Evolutionary conservation across 2,329 filamentous ascomycete species (phyloP), one percentile per base, ranked within the genome.

Genomic region (Pseudopyricularia cyperi): DNA sequence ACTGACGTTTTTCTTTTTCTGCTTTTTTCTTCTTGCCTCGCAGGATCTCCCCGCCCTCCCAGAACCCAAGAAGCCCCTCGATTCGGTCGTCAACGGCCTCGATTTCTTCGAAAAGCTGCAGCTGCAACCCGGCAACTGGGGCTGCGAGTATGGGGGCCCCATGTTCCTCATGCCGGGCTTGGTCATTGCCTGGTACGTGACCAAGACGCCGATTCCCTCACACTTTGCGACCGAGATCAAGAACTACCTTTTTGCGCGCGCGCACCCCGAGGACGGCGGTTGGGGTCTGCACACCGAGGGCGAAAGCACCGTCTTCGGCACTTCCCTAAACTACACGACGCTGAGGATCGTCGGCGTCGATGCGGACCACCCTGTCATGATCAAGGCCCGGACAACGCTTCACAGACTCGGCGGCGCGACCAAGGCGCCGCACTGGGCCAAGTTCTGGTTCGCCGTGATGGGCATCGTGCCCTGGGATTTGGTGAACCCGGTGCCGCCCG

Each of bases 211-310:
- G 4, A 87, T 98, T 53, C 83, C 89, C 1, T 79, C 81, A 55
- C 80, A 86, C 54, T 84, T 89, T 65, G 83, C 84, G 22, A 88
- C 82, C 46, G 93, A 95, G 66, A 94, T 98, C 63, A 91, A 85
- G 64, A 89, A 91, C 59, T 98, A 98, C 67, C 74, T 98, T 1
- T 87, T 89, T 61, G 87, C 89, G 4, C 82, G 89, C 51, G 88
- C 91, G 49, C 74, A 95, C 58, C 84, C 87, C 0, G 79, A 87
- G 48, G 89, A 97, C 66, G 91, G 93, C n/a, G 93, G 93, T 7
- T 98, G 93, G 93, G 93, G 93, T 0, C 71, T 98, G 35, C 93
- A 98, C 60, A 94, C 95, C 52, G 93, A 98, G 66, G 93, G 83
- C 17, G 86, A 95, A 59, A 95, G 87, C 63, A 89, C 87, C 0